Percentiles rank a stretch among this genome's conserved stretches.
Conservation (phyloP, 768 basidiomycete genomes). For the Kockovaella imperatae region DNA sequence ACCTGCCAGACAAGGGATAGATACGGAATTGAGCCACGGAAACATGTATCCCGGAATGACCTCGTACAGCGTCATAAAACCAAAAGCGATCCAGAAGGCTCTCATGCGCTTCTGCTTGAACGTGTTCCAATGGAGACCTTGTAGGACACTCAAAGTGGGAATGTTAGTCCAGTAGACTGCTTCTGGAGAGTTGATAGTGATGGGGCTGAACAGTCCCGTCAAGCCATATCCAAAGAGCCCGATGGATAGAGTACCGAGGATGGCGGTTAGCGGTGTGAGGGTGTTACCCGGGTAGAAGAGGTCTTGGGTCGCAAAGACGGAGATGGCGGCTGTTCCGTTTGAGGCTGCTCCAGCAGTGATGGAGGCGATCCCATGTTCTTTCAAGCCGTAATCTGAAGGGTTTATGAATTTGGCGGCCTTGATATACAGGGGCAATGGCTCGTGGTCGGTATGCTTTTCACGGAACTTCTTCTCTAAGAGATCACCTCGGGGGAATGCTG, state of each 20-base stretch:
- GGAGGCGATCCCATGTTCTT: conserved; percentile 48
- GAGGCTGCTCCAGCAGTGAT: conserved; percentile 56
- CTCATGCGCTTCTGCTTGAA: conserved; percentile 5
- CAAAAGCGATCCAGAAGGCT: conserved; percentile 8
- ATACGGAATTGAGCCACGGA: conserved; percentile 7
- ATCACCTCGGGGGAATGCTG: conserved; percentile 5
- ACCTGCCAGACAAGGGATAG: conserved; percentile 6
- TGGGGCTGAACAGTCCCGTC: conserved; percentile 55
- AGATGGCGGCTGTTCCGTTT: conserved; percentile 52
- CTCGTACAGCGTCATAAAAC: conserved; percentile 19
- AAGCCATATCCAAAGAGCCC: conserved; percentile 52
- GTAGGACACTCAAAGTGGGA: conserved; percentile 13
- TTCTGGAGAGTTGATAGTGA: conserved; percentile 50
- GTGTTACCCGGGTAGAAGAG: conserved; percentile 55
- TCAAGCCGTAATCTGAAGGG: conserved; percentile 55
- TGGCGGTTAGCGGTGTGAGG: conserved; percentile 53
- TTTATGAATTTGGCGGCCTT: conserved; percentile 50
- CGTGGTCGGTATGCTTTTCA: neutral
- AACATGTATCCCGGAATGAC: conserved; percentile 30
- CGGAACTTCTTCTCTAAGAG: neutral
- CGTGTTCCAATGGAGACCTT: conserved; percentile 19
- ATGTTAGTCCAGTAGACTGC: conserved; percentile 18
- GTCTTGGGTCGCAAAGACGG: conserved; percentile 51
- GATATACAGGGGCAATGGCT: conserved; percentile 46
- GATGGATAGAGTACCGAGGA: conserved; percentile 50